Conservation (phyloP, 2,329 filamentous ascomycete genomes). For the Magnaporthales sp. region DNA sequence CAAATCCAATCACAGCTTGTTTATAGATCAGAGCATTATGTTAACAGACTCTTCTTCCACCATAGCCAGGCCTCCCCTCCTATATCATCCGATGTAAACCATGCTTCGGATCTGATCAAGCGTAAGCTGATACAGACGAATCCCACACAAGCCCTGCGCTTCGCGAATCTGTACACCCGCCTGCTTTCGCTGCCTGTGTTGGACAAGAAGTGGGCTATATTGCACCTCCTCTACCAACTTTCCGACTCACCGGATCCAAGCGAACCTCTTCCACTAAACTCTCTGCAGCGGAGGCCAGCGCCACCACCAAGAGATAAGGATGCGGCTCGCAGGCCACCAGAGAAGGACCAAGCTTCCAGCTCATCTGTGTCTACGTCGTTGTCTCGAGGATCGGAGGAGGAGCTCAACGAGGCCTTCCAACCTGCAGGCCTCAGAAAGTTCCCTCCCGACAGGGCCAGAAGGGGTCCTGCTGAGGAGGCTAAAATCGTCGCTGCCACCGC, state of each 20-base stretch:
- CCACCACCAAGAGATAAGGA: constrained; percentile 8
- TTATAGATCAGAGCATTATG: neutral
- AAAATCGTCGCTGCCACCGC: constrained; percentile 2
- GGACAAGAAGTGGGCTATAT: constrained; percentile 92
- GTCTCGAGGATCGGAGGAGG: constrained; percentile 28
- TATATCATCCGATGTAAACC: constrained; percentile 68
- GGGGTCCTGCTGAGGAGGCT: constrained; percentile 23
- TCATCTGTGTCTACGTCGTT: constrained; percentile 6
- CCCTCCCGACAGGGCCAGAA: constrained; percentile 30
- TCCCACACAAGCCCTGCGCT: constrained; percentile 68
- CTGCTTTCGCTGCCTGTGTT: constrained; percentile 86
- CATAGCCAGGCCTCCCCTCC: constrained; percentile 32
- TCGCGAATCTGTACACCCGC: constrained; percentile 84
- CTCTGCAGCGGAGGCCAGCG: constrained; percentile 11
- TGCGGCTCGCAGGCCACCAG: constrained; percentile 2
- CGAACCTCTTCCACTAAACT: constrained; percentile 39
- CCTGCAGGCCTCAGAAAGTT: constrained; percentile 39
- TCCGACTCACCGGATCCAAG: constrained; percentile 56
- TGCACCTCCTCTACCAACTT: constrained; percentile 82
- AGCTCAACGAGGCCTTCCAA: constrained; percentile 45
- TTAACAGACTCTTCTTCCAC: neutral
- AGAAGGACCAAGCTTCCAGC: constrained; percentile 3
- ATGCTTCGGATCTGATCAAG: constrained; percentile 89
- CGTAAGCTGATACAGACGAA: constrained; percentile 75
- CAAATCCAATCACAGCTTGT: neutral